Evolutionary conservation across 768 basidiomycete genomes (phyloP).

Genomic region (Cystobasidium tubakii): DNA sequence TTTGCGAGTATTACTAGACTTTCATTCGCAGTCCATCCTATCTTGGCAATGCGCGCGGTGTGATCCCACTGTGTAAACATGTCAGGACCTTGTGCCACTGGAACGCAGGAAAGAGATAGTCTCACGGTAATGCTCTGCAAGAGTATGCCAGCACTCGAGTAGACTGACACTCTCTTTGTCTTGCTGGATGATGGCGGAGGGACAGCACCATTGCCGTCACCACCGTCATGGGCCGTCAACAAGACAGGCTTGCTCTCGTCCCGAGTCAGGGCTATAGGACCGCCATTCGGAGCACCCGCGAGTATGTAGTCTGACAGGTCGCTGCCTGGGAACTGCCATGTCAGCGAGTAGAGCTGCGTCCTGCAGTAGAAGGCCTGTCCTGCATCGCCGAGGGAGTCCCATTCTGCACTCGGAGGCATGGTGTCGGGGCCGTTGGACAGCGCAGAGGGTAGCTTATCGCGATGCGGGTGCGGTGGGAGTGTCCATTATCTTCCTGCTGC

Average conservation of each 20-base stretch:
- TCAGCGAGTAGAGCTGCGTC: conserved; percentile 74
- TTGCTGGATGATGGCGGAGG: conserved; percentile 56
- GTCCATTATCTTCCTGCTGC: neutral
- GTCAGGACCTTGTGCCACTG: too few species aligned
- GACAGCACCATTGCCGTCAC: conserved; percentile 52
- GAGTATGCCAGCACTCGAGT: conserved; percentile 73
- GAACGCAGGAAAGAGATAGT: conserved; percentile 47
- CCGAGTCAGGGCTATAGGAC: conserved; percentile 83
- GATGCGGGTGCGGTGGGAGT: neutral
- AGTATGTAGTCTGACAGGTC: conserved; percentile 72
- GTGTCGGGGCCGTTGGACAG: neutral
- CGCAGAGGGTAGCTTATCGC: neutral
- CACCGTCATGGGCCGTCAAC: conserved; percentile 47
- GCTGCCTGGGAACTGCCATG: conserved; percentile 61
- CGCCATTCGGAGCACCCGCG: conserved; percentile 76
- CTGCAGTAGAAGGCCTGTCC: conserved; percentile 75
- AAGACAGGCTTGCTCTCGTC: conserved; percentile 74
- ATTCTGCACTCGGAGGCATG: conserved; percentile 61
- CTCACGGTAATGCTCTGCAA: conserved; percentile 51
- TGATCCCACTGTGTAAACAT: conserved; percentile 73
- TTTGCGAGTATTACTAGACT: conserved; percentile 78
- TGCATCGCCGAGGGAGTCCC: conserved; percentile 79
- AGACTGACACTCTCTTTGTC: conserved; percentile 79
- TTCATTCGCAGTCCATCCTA: conserved; percentile 57
- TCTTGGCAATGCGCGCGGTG: conserved; percentile 63